Base-by-base conservation (phyloP, 2,329 filamentous ascomycete species). In the Hirsutella thompsonii region DNA sequence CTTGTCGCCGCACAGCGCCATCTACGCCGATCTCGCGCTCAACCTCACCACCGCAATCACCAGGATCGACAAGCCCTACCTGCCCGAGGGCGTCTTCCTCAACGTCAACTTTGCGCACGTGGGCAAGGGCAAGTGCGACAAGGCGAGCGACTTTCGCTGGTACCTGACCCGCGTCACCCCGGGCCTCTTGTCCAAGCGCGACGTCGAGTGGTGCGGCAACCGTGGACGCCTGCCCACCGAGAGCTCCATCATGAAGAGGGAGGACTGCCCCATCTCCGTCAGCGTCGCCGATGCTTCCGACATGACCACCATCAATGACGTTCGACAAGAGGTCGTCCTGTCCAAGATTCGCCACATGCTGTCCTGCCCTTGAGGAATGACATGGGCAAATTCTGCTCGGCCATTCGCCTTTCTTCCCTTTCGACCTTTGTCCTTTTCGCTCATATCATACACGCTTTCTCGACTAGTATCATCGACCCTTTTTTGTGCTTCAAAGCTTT, bases 101-200 rank as follows among this genome's bases (percentile, higher is more conserved):
- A 85, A 84, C 48, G 78, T 85, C 49, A 85, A 85, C 60, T 82
- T 81, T 51, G 23, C 23, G 23, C 75, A 76, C 5, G 57, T 65
- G 43, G 69, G 74, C 2, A 57, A 60, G 5, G 64, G 55, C 0
- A 55, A 57, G 39, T 84, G 81, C 59, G 66, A 61, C 11, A 60
- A 62, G 19, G 55, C 68, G 0, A 59, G 60, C 23, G 60, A 78
- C 41, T 81, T 82, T 65, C 68, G 69, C 49, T 86, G 74, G 56
- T 72, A 84, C 4, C 59, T 84, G 26, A 77, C 66, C 37, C 67
- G 80, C 16, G 75, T 85, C 52, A 72, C 77, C 54, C 58, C 64
- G 28, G 64, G 76, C 2, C 56, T 76, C 40, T 59, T 77, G 43
- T 67, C 68, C 21, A 55, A 60, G 0, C 61, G 60, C 2, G 81